These are phyloP conservation scores for Moricandia arvensis DNA, from an alignment of 345 rosid species.

Conservation along the genomic window DNA sequence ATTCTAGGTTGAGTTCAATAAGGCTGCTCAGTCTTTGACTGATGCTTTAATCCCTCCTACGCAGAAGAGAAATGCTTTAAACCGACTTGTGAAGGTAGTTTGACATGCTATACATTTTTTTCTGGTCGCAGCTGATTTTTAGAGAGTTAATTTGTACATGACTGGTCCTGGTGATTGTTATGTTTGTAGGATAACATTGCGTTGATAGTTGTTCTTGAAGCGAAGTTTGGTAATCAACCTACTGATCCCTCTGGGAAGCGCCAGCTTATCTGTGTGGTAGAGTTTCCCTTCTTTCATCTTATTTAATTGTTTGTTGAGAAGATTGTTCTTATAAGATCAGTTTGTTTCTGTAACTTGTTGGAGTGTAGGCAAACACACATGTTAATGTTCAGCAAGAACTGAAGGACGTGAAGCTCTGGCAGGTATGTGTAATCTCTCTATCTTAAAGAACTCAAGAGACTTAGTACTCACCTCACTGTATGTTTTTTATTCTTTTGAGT, in stretches of 20 bases:
- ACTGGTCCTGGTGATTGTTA: slow-evolving; percentile 24
- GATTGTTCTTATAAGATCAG: neutral
- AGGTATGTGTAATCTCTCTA: slow-evolving; percentile 48
- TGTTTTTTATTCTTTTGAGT: slow-evolving; percentile 15
- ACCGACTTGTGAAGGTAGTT: slow-evolving; percentile 80
- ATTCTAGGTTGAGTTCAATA: slow-evolving; percentile 94
- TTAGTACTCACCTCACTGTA: neutral
- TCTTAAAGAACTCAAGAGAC: neutral
- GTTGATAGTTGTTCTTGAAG: slow-evolving; percentile 87
- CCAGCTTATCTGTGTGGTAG: slow-evolving; percentile 96
- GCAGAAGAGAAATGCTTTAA: slow-evolving; percentile 86
- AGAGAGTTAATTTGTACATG: slow-evolving; percentile 17
- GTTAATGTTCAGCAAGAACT: slow-evolving; percentile 81
- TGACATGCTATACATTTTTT: slow-evolving; percentile 38
- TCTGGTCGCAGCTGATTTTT: slow-evolving; percentile 48
- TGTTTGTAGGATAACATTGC: slow-evolving; percentile 86
- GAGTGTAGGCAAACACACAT: slow-evolving; percentile 90
- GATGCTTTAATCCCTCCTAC: slow-evolving; percentile 77
- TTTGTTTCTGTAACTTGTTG: slow-evolving; percentile 28
- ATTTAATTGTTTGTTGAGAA: slow-evolving; percentile 1
- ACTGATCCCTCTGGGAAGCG: slow-evolving; percentile 82
- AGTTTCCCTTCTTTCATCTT: slow-evolving; percentile 11
- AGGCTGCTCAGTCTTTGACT: slow-evolving; percentile 98
- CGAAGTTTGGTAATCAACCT: slow-evolving; percentile 89
- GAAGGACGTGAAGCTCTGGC: slow-evolving; percentile 98